Percentiles rank a stretch among this genome's conserved stretches.
Evolutionary conservation across 345 rosid species (phyloP).

Genomic region (Hibiscus trionum): DNA sequence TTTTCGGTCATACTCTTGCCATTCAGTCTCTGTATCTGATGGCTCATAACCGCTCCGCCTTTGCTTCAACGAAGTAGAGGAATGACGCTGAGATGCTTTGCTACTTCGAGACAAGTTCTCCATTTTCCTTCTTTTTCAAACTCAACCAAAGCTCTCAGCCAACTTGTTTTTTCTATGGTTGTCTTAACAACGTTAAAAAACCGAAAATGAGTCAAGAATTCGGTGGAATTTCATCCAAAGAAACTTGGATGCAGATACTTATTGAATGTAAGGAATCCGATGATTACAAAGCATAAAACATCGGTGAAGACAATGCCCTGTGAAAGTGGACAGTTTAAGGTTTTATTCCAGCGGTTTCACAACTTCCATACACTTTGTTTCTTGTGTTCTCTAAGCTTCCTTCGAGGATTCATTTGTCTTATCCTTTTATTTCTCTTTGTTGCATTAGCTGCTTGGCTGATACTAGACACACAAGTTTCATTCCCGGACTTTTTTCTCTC

Average conservation of each 20-base stretch:
- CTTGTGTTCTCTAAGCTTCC: slow-evolving; percentile 32
- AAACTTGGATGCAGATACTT: background rate
- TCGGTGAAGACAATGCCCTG: slow-evolving; percentile 16
- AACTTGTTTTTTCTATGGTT: background rate
- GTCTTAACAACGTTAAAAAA: background rate
- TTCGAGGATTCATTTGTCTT: slow-evolving; percentile 14
- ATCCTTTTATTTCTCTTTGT: background rate
- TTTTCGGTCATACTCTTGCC: slow-evolving; percentile 29
- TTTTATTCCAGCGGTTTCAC: slow-evolving; percentile 14
- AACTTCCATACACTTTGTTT: slow-evolving; percentile 7
- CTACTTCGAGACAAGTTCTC: slow-evolving; percentile 20
- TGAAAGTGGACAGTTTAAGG: background rate
- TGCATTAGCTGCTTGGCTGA: background rate
- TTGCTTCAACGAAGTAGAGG: slow-evolving; percentile 17
- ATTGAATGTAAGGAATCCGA: slow-evolving; percentile 11
- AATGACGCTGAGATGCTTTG: slow-evolving; percentile 14
- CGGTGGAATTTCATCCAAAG: background rate
- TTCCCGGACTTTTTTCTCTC: too few species aligned
- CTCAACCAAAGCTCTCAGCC: background rate
- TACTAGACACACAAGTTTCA: background rate
- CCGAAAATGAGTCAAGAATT: background rate
- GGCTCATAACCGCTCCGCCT: slow-evolving; percentile 60
- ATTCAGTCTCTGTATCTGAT: slow-evolving; percentile 52
- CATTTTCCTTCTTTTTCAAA: slow-evolving; percentile 12
- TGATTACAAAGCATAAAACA: slow-evolving; percentile 30